Base-by-base conservation (phyloP, 176 grass and related monocot genomes). In the Oryza glumipatula region DNA sequence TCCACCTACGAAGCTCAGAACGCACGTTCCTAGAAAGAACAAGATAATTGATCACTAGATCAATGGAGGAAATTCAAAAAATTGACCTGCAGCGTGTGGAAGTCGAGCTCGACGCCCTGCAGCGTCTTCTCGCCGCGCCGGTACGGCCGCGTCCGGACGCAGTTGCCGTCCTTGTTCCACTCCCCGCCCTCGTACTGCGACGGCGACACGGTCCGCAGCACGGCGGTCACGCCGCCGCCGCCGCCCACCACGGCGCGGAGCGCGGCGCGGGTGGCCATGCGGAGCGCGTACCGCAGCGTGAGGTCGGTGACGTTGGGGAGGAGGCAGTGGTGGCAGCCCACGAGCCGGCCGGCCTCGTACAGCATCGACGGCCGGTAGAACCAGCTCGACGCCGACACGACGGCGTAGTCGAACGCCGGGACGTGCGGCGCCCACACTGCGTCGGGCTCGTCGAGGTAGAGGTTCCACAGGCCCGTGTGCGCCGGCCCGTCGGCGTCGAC, bases 361-460 rank as follows among this genome's bases (percentile, higher is more conserved):
- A 87, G 77, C 76, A 92, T 85, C 13, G 92, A 64, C 6, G 83
- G 81, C 6, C 86, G 89, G 73, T 82, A 68, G 76, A 94, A 97
- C 92, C 89, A 97, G 83, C 76, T 86, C 3, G 89, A 84, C 77
- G 73, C 84, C 11, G 94, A 97, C 54, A 97, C 67, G 80, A 97
- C 78, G 56, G 68, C 54, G 79, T 88, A 84, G 80, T 95, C 94
- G 65, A 85, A 12, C 79, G 8, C 75, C 4, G 49, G 2, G 23
- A 86, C 48, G 63, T 67, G 54, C 4, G 80, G 7, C 23, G 66
- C 65, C 87, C 90, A 89, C 22, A 19, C 68, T 26, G 23, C 39
- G 66, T 92, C 90, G 0, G 90, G 80, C 84, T 92, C 84, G 76
- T 92, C 90, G 22, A 92, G 84, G 83, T 89, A 68, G 14, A 92